Conservation (phyloP, 2,329 filamentous ascomycete species). For the Colletotrichum chrysophilum region DNA sequence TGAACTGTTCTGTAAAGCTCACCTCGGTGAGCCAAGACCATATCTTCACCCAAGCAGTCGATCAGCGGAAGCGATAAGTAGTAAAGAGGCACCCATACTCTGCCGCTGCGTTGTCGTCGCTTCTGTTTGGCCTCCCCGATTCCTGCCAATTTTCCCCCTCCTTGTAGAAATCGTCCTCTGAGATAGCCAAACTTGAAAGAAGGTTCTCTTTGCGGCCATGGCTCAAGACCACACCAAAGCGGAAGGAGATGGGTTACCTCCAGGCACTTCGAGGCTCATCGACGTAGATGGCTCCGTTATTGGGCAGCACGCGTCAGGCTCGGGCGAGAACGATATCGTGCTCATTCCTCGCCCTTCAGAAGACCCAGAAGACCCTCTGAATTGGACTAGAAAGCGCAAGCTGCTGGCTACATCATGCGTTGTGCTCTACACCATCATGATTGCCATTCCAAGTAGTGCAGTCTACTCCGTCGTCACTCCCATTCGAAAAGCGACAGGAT, state of each 20-base stretch:
- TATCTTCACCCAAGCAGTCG: not conserved
- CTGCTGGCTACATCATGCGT: slow-evolving; percentile 24
- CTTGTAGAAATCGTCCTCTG: not conserved
- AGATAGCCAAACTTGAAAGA: accelerated
- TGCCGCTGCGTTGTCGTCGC: not conserved
- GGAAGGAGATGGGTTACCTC: not conserved
- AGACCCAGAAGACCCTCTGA: slow-evolving; percentile 31
- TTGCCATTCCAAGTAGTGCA: slow-evolving; percentile 42
- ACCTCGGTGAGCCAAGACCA: not conserved
- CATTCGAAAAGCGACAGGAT: slow-evolving; percentile 33
- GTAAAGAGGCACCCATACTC: not conserved
- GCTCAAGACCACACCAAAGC: not conserved
- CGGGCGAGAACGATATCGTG: slow-evolving; percentile 23
- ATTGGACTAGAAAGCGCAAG: slow-evolving; percentile 28
- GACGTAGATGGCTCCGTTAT: slow-evolving; percentile 1
- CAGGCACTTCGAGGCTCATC: slow-evolving; percentile 8
- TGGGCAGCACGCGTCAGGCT: not conserved
- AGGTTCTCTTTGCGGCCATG: accelerated
- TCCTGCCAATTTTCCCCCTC: not conserved
- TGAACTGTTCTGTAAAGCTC: not conserved
- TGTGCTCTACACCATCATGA: slow-evolving; percentile 25
- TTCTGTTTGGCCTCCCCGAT: not conserved
- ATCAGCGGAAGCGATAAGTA: not conserved
- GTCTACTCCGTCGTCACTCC: slow-evolving; percentile 45
- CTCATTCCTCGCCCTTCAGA: slow-evolving; percentile 27